Evolutionary conservation across 306 rosid species (phyloP).

Genomic region (Quercus dentata): DNA sequence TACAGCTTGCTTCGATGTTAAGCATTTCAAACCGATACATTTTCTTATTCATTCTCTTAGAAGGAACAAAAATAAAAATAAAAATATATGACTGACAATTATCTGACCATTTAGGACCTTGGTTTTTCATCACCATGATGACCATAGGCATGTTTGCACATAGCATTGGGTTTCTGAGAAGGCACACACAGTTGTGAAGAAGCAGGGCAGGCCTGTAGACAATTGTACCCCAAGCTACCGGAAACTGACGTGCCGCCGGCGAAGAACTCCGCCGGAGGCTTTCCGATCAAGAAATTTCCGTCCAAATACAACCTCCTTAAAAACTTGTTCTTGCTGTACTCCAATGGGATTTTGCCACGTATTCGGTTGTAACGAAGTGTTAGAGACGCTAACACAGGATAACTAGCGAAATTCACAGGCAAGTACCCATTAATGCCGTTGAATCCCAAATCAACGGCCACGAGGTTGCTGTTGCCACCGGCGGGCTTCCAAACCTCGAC

Average conservation of each 20-base stretch:
- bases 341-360: constrained; percentile 75
- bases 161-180: constrained; percentile 66
- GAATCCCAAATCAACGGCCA: constrained; percentile 75
- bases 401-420: constrained; percentile 55
- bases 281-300: constrained; percentile 70
- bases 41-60: not conserved
- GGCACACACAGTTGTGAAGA: constrained; percentile 66
- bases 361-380: constrained; percentile 69
- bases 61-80: not conserved
- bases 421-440: constrained; percentile 70
- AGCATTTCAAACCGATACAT: not conserved
- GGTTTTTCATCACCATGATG: constrained; percentile 42
- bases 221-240: constrained; percentile 91
- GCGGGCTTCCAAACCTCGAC: constrained; percentile 48
- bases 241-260: constrained; percentile 31
- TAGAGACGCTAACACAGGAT: constrained; percentile 56
- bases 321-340: constrained; percentile 44
- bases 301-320: constrained; percentile 67
- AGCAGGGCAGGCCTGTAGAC: constrained; percentile 67
- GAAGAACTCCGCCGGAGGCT: constrained; percentile 66
- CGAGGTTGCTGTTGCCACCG: constrained; percentile 37
- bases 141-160: constrained; percentile 62
- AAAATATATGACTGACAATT: constrained; percentile 26
- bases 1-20: not conserved
- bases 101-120: constrained; percentile 19